Evolutionary conservation across 2,329 filamentous ascomycete species (phyloP), one percentile per base, ranked within the genome.

Genomic region (Cryphonectria radicalis): DNA sequence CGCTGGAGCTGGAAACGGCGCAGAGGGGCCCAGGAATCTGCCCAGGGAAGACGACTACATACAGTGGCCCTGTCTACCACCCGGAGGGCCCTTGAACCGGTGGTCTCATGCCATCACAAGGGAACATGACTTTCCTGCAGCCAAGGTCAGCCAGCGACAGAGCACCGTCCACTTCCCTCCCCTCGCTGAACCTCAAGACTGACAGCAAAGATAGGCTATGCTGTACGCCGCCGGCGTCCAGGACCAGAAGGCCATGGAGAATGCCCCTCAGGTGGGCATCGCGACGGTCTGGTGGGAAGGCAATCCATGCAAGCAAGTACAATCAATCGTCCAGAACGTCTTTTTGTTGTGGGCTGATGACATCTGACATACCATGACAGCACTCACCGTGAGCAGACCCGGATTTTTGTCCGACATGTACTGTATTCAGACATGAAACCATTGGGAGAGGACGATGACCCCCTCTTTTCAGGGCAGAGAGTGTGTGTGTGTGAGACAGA

Each of bases 271-370:
- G 74, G 93, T 98, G 37, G 95, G 95, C 71, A 90, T 98, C 78
- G 92, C 94, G 10, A 94, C 92, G 6, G 93, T 98, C 25, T 98
- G 95, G 95, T 98, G 95, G 95, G 94, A 98, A 82, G 95, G 95
- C 40, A 98, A 98, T 79, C 93, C 95, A 53, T 98, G 95, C 89
- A 97, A 97, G 91, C 93, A 82, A 83, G 91, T 42, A 59, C 13
- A 59, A 32, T n/a, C 17, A 59, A 32, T n/a, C 17, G 55, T 32
- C 55, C 55, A 32, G 28, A 8, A 35, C 55, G 28, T 17, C 13
- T 35, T 25, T 59, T 25, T 40, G 22, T 35, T 10, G 32, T 40
- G 37, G 19, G 10, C 19, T 40, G 13, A 25, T 67, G 13, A 25
- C 59, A 42, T 11, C 72, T 77, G 69, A 74, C 63, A 40, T 60